phyloP scores from a whole-genome alignment of 768 basidiomycete genomes.

The Xerocomus brunneocitrinus region DNA sequence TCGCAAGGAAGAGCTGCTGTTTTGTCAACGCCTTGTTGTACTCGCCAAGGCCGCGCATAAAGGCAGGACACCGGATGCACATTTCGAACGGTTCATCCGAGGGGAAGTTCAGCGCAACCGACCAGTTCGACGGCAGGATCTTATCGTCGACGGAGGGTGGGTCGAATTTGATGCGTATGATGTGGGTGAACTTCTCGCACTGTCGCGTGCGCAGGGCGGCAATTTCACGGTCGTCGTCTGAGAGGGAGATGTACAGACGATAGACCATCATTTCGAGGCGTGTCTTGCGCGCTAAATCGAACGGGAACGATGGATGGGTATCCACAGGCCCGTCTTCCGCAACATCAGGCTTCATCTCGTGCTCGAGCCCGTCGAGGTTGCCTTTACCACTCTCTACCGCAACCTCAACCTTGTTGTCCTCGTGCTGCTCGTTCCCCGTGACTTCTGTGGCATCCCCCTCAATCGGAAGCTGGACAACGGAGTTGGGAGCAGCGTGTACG shows the following conservation, averaged over 20 bases:
- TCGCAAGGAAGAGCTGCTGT: not conserved
- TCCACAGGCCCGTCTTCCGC: not conserved
- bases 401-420: not conserved
- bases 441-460: not conserved
- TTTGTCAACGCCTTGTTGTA: not conserved
- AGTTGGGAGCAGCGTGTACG: not conserved
- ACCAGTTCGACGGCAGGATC: conserved; percentile 5
- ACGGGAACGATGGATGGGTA: not conserved
- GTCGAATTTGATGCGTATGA: not conserved
- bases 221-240: conserved; percentile 3
- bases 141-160: not conserved
- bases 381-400: not conserved
- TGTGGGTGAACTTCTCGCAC: not conserved
- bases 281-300: not conserved
- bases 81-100: not conserved
- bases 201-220: not conserved
- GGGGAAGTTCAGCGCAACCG: not conserved
- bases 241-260: not conserved
- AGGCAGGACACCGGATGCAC: not conserved
- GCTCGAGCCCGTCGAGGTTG: not conserved
- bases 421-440: not conserved
- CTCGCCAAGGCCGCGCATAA: not conserved
- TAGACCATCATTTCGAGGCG: not conserved
- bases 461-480: not conserved
- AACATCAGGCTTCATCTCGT: not conserved